These are phyloP conservation scores for Neurospora hispaniola DNA, from an alignment of 495 filamentous ascomycete genomes.

Conservation along the genomic window DNA sequence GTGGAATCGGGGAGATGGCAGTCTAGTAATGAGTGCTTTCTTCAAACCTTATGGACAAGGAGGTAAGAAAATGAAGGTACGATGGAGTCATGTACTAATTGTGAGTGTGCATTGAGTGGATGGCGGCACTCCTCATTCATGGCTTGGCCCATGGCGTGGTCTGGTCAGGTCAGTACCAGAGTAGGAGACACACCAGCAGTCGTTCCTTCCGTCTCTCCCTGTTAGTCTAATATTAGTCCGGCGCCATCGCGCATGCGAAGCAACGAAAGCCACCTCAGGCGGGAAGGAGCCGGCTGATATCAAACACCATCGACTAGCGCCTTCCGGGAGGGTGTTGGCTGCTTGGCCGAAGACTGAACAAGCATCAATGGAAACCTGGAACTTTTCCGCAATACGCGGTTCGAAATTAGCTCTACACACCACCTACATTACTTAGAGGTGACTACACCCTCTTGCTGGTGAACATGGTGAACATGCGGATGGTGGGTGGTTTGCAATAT, in stretches of 20 bases:
- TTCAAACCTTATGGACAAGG: neutral
- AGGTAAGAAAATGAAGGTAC: neutral
- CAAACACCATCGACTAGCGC: neutral
- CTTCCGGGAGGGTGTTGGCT: neutral
- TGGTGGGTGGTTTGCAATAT: neutral
- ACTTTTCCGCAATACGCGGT: neutral
- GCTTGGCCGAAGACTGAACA: neutral
- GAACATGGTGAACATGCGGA: too few species aligned
- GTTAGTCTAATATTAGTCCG: neutral
- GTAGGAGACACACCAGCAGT: neutral
- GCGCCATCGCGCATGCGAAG: neutral
- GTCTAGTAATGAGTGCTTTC: neutral
- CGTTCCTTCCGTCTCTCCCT: neutral
- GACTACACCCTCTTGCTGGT: too few species aligned
- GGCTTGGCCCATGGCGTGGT: neutral
- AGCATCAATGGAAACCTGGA: too few species aligned
- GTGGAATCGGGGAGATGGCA: neutral
- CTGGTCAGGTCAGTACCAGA: neutral
- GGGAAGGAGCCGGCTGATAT: neutral
- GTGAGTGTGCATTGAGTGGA: neutral
- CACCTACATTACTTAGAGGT: too few species aligned
- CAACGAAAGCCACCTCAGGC: neutral
- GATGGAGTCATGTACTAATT: neutral
- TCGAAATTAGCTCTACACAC: too few species aligned
- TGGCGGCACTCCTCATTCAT: neutral